Evolutionary conservation across 2,329 filamentous ascomycete species (phyloP), one percentile per base, ranked within the genome.

Genomic region (Dendrostoma leiphaemia): DNA sequence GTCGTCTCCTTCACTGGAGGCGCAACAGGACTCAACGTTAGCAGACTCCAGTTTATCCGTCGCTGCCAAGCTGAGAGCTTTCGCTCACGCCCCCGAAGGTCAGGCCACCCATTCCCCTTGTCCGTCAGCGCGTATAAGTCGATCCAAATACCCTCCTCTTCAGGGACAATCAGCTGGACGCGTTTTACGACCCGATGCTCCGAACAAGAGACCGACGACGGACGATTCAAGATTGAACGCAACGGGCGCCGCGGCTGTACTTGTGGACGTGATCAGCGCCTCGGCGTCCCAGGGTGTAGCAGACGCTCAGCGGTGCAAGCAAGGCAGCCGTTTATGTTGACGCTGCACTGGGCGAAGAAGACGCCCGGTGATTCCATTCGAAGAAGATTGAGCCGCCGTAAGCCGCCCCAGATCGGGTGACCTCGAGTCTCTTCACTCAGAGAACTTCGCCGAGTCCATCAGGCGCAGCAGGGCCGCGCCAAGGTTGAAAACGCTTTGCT

Each of bases 161-260:
- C n/a, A n/a, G n/a, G n/a, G n/a, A n/a, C n/a, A n/a, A n/a, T n/a
- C n/a, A n/a, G n/a, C n/a, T n/a, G n/a, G n/a, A n/a, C 9, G 38
- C 37, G 58, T 63, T 56, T 45, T 69, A 67, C 15, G 59, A 54
- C 1, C 63, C 63, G 49, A 68, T 9, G 54, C 63, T 65, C 65
- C 65, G 53, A 67, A 68, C 7, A 9, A 56, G 53, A 17, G 49
- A 24, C 4, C 29, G 6, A 7, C 41, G 23, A 28, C 56, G 1
- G 17, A 9, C 35, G 35, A 23, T 8, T 35, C 13, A 6, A 12
- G 17, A 2, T 2, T 6, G n/a, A 35, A 34, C 8, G 31, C 45
- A 40, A 51, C 29, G 24, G 37, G 40, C 19, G 45, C n/a, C 1
- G 23, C 43, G n/a, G 41, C 32, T 1, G 60, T 54, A 40, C 54